These are phyloP conservation scores for Aureobasidium subglaciale DNA, from an alignment of 2,329 filamentous ascomycete species.

Conservation along the genomic window DNA sequence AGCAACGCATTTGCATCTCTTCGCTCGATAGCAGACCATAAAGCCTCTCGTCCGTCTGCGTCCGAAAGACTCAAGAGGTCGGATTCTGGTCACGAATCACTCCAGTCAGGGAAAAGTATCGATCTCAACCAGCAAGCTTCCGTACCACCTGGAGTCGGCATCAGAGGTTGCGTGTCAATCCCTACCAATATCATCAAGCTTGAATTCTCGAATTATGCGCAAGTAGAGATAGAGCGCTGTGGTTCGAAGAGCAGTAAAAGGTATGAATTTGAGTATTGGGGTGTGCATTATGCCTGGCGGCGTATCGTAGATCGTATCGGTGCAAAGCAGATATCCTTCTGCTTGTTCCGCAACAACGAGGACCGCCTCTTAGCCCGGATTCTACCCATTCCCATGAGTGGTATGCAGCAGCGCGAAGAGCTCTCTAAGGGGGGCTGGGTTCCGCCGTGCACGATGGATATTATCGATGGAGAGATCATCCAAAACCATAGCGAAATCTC, in stretches of 20 bases:
- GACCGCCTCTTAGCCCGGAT: slow-evolving; percentile 71
- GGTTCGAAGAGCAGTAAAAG: slow-evolving; percentile 61
- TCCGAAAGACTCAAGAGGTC: slow-evolving; percentile 48
- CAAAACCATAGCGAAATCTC: slow-evolving; percentile 69
- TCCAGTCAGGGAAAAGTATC: slow-evolving; percentile 35
- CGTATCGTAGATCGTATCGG: slow-evolving; percentile 63
- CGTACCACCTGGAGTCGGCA: slow-evolving; percentile 28
- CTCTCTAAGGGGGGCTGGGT: slow-evolving; percentile 79
- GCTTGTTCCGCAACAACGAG: slow-evolving; percentile 64
- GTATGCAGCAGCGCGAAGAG: slow-evolving; percentile 64
- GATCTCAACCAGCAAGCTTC: slow-evolving; percentile 28
- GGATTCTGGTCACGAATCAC: slow-evolving; percentile 53
- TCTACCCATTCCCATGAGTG: slow-evolving; percentile 68
- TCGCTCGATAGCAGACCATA: slow-evolving; percentile 48
- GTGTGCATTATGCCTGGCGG: slow-evolving; percentile 76
- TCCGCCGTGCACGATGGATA: slow-evolving; percentile 83
- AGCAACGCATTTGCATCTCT: slow-evolving; percentile 53
- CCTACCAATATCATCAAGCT: slow-evolving; percentile 77
- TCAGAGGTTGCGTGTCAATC: slow-evolving; percentile 33
- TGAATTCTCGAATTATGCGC: slow-evolving; percentile 96
- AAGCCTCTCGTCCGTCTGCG: slow-evolving; percentile 31
- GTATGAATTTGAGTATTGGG: slow-evolving; percentile 95
- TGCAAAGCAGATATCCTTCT: slow-evolving; percentile 63
- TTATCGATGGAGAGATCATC: slow-evolving; percentile 67
- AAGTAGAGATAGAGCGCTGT: slow-evolving; percentile 70